Conservation (phyloP, 1,284 basidiomycete genomes). For the Papiliotrema terrestris region DNA sequence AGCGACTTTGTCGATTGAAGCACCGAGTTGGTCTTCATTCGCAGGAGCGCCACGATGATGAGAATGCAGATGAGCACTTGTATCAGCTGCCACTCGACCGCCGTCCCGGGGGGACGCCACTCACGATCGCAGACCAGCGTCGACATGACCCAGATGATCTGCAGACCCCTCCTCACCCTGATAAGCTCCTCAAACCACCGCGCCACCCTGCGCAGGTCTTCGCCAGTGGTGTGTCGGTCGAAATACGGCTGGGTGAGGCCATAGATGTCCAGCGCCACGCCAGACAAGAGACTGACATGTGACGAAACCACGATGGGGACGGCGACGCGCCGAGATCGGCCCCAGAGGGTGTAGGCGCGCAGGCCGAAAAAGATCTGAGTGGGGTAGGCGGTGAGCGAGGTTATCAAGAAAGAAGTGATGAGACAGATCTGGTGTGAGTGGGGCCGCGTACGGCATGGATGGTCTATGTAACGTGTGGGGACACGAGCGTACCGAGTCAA, state of each 20-base stretch:
- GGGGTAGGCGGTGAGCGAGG: not conserved
- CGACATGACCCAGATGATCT: conserved; percentile 1
- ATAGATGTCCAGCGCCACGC: conserved; percentile 3
- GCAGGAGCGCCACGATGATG: conserved; percentile 5
- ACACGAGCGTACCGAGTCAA: conserved; percentile 1
- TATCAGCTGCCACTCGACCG: not conserved
- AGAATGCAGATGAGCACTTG: conserved; percentile 1
- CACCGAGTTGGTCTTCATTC: not conserved
- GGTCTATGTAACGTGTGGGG: too few species aligned
- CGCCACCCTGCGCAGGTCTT: too few species aligned
- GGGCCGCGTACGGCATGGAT: too few species aligned
- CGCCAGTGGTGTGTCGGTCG: not conserved
- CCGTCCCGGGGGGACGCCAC: not conserved
- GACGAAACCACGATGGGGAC: not conserved
- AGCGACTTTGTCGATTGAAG: not conserved
- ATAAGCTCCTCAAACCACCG: too few species aligned
- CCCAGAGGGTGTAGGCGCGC: conserved; percentile 4
- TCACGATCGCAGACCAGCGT: conserved; percentile 1
- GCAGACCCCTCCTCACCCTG: not conserved
- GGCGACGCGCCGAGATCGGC: not conserved
- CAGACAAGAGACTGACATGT: not conserved
- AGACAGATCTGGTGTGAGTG: too few species aligned
- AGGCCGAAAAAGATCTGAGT: conserved; percentile 3
- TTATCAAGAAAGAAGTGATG: conserved; percentile 2
- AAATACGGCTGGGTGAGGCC: conserved; percentile 2